Evolutionary conservation across 2,329 filamentous ascomycete species (phyloP), one percentile per base, ranked within the genome.

Genomic region (Colletotrichum magnum): DNA sequence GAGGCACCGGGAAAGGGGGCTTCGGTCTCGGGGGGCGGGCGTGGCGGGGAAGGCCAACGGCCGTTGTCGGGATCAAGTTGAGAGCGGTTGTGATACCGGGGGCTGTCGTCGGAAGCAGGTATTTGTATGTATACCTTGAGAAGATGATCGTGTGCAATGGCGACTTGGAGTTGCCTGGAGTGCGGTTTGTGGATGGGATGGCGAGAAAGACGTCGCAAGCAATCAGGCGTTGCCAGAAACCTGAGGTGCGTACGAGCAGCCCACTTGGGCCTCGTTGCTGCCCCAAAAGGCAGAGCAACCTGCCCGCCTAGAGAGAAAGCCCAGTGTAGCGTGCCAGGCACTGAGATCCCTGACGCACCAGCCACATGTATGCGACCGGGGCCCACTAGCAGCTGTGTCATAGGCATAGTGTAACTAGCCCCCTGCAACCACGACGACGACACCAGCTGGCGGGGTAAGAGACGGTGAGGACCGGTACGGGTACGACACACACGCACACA

Each of bases 341-440:
- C 41, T 24, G 24, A 54, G 61, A 68, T 65, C 61, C 66, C 66
- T 68, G 61, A 65, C 26, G 62, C 66, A 69, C 67, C 67, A 69
- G 67, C 67, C 67, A 69, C 67, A 69, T 60, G 41, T 50, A 47
- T n/a, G 13, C 10, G 45, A 18, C 15, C 4, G 45, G 15, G 62
- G 26, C 57, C 43, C 28, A 13, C 43, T 52, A 48, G 18, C 62
- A 62, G 60, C 67, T 16, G 54, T 59, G 67, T 66, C 56, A 43
- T 66, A 24, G 21, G 21, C 21, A 24, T 24, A 24, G 21, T 24
- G 21, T 24, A 24, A 24, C 21, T 24, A 66, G 64, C 15, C 61
- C 66, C 66, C 61, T 66, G 66, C 51, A 41, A 36, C 48, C 56
- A 32, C 43, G 51, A 58, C 64, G 26, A 66, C 58, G 41, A 56